These are phyloP conservation scores for Zygoascus flipseniorum DNA, from an alignment of 805 yeast genomes.

Conservation along the genomic window DNA sequence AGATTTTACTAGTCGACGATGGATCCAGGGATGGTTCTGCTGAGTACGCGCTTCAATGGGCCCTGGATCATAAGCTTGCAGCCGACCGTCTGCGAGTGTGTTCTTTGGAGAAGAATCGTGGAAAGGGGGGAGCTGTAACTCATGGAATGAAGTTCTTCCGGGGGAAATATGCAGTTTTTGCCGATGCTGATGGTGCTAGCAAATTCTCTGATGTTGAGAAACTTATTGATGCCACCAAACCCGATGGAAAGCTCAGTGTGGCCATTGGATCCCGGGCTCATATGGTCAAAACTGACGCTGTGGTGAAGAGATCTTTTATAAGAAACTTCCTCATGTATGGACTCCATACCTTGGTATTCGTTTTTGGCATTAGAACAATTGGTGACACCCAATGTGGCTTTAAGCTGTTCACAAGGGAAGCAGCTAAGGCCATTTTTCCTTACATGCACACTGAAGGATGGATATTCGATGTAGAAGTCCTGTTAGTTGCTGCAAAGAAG, in stretches of 20 bases:
- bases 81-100: conserved; percentile 65
- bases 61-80: conserved; percentile 36
- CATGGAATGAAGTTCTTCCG: conserved; percentile 76
- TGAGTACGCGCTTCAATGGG: conserved; percentile 57
- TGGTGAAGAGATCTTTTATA: conserved; percentile 82
- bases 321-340: conserved; percentile 92
- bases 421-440: conserved; percentile 65
- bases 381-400: conserved; percentile 98
- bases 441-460: conserved; percentile 94
- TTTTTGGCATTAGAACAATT: conserved; percentile 81
- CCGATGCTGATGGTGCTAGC: conserved; percentile 98
- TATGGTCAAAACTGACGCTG: conserved; percentile 93
- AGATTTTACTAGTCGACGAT: conserved; percentile 83
- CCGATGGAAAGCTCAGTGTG: conserved; percentile 39
- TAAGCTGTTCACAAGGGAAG: conserved; percentile 72
- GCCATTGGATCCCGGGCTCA: conserved; percentile 95
- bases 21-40: conserved; percentile 81
- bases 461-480: conserved; percentile 94
- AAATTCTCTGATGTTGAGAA: conserved; percentile 59
- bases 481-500: conserved; percentile 71
- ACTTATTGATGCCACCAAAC: conserved; percentile 38
- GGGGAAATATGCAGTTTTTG: conserved; percentile 73
- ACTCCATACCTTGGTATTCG: conserved; percentile 72
- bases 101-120: conserved; percentile 68
- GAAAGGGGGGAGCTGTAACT: conserved; percentile 94